These are phyloP conservation scores for Vitis vinifera DNA, from an alignment of 164 flowering plant species.

Conservation along the genomic window ASM3070453v1 NC_081822.1:5542501-5543000, in stretches of 20 bases:
- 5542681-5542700: background rate
- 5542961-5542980: slow-evolving; percentile 3
- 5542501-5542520: too few relatives aligned
- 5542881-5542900: background rate
- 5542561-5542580: slow-evolving; percentile 6
- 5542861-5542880: too few relatives aligned
- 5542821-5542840: too few relatives aligned
- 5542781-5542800: too few relatives aligned
- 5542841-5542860: too few relatives aligned
- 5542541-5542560: slow-evolving; percentile 17
- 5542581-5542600: slow-evolving; percentile 18
- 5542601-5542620: slow-evolving; percentile 8
- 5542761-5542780: background rate
- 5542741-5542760: background rate
- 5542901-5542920: background rate
- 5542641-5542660: background rate
- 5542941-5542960: background rate
- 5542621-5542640: background rate
- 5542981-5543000: slow-evolving; percentile 3
- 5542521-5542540: background rate
- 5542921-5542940: background rate
- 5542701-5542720: background rate
- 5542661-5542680: background rate
- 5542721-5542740: background rate
- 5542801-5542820: too few relatives aligned